Conservation (phyloP, 257 asterid species). For the Henckelia pumila region DNA sequence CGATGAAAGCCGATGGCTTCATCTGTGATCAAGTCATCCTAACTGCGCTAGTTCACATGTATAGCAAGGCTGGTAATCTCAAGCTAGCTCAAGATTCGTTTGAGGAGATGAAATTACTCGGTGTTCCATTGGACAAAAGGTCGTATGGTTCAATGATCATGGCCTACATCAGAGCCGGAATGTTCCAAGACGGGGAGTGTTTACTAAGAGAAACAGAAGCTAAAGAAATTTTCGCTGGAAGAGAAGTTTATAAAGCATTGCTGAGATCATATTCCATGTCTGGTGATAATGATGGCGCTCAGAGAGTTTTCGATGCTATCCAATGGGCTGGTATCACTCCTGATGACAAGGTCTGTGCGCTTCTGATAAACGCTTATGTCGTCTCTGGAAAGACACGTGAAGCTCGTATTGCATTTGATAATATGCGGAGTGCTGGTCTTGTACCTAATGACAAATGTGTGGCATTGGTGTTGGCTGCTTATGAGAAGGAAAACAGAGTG, state of each 20-base stretch:
- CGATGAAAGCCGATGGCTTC: conserved; percentile 70
- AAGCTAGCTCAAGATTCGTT: no score
- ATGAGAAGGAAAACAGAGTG: conserved; percentile 62
- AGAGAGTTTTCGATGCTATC: conserved; percentile 65
- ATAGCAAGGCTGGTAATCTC: no score
- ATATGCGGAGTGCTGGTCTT: conserved; percentile 57
- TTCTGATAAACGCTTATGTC: conserved; percentile 74
- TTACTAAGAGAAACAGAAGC: conserved; percentile 70
- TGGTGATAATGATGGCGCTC: conserved; percentile 73
- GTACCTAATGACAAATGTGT: conserved; percentile 81
- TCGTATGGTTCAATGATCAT: conserved; percentile 89
- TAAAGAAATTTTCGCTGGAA: conserved; percentile 59
- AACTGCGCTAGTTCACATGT: conserved; percentile 80
- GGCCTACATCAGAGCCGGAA: conserved; percentile 83
- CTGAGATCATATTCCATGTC: conserved; percentile 74
- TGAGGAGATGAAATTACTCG: conserved; percentile 81
- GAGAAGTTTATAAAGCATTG: conserved; percentile 89
- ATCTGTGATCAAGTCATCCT: conserved; percentile 71
- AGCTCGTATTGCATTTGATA: conserved; percentile 67
- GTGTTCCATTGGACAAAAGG: conserved; percentile 62
- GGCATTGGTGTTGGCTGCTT: conserved; percentile 52
- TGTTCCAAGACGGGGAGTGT: conserved; percentile 47
- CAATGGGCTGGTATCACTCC: conserved; percentile 77
- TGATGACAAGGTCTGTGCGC: conserved; percentile 71
- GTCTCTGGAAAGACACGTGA: conserved; percentile 55